These are phyloP conservation scores for Taiwanofungus camphoratus DNA, from an alignment of 1,284 basidiomycete genomes.

Conservation along the genomic window DNA sequence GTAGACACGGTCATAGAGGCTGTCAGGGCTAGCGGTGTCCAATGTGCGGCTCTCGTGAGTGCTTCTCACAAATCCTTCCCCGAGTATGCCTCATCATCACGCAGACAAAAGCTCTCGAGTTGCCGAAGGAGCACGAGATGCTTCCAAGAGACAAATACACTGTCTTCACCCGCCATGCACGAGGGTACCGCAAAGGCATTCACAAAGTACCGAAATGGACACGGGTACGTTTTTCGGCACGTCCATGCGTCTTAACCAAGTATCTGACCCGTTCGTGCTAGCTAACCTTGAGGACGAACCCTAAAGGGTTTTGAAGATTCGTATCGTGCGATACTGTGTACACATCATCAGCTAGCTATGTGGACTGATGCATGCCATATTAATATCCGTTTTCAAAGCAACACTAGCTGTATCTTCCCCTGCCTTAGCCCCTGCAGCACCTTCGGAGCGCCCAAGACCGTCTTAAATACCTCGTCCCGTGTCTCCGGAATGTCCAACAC, in stretches of 20 bases:
- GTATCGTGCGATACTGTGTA: conserved; percentile 4
- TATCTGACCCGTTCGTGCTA: conserved; percentile 28
- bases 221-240: conserved; percentile 48
- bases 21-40: conserved; percentile 74
- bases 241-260: conserved; percentile 1
- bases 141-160: conserved; percentile 92
- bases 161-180: conserved; percentile 68
- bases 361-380: conserved; percentile 3
- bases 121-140: conserved; percentile 91
- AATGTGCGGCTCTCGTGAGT: conserved; percentile 71
- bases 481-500: conserved; percentile 80
- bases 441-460: conserved; percentile 56
- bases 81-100: not conserved
- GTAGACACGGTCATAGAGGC: conserved; percentile 93
- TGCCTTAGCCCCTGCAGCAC: conserved; percentile 58
- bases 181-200: conserved; percentile 87
- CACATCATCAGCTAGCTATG: not conserved
- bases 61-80: conserved; percentile 1
- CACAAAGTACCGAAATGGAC: conserved; percentile 97
- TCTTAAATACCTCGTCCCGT: conserved; percentile 74
- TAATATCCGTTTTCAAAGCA: conserved; percentile 25
- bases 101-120: conserved; percentile 61
- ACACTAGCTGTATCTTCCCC: conserved; percentile 70
- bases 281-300: conserved; percentile 82
- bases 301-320: conserved; percentile 73